A percentile compares a stretch with the other conserved stretches of the same genome.
Evolutionary conservation across 768 basidiomycete genomes (phyloP).

Genomic region (Trametes cubensis): DNA sequence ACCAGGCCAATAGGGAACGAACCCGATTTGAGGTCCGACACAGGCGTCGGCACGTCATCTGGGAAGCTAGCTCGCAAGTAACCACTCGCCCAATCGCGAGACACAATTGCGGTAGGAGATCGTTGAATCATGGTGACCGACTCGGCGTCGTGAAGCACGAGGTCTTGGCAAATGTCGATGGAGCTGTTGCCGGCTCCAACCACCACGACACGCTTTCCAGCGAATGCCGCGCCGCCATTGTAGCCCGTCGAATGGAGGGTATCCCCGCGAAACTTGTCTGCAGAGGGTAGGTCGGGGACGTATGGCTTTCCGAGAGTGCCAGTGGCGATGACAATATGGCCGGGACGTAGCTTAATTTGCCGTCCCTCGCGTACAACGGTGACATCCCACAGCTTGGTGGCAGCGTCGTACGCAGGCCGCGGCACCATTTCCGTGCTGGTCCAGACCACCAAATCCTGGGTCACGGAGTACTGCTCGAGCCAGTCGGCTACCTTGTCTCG

Average conservation of each 20-base stretch:
- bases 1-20: conserved; percentile 34
- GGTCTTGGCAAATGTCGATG: conserved; percentile 43
- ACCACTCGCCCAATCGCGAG: conserved; percentile 12
- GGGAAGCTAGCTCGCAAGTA: conserved; percentile 7
- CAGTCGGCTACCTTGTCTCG: conserved; percentile 67
- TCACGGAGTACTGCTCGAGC: conserved; percentile 62
- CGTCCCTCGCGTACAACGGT: conserved; percentile 41
- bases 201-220: conserved; percentile 66
- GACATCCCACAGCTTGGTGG: conserved; percentile 49
- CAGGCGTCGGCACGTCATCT: conserved; percentile 38
- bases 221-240: conserved; percentile 48
- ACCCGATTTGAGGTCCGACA: conserved; percentile 41
- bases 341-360: conserved; percentile 42
- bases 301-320: conserved; percentile 53
- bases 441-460: conserved; percentile 68
- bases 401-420: conserved; percentile 41
- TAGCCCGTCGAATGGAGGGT: conserved; percentile 55
- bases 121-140: conserved; percentile 47
- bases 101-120: conserved; percentile 39
- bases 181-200: conserved; percentile 60
- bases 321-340: conserved; percentile 60
- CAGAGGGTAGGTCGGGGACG: conserved; percentile 48
- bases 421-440: conserved; percentile 47
- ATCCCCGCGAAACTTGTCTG: conserved; percentile 53
- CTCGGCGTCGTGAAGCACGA: conserved; percentile 36